These are phyloP conservation scores for Hyparrhenia diplandra DNA, from an alignment of 176 grass and related monocot species.

Conservation along the genomic window DNA sequence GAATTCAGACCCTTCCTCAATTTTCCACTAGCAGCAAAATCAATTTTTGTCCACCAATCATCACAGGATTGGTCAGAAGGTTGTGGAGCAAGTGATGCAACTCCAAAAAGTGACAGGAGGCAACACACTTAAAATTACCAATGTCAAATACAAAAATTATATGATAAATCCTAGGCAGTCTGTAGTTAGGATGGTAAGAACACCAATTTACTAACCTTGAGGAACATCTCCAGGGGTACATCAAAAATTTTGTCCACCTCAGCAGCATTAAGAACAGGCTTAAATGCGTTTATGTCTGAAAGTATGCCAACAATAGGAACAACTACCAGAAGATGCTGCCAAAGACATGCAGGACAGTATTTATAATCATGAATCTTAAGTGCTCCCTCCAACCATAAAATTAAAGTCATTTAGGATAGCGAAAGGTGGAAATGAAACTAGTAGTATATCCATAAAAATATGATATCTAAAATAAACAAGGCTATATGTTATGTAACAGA, in stretches of 20 bases:
- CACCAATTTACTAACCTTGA: constrained; percentile 45
- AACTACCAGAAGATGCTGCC: constrained; percentile 75
- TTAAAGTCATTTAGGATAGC: background rate
- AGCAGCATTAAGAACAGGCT: constrained; percentile 39
- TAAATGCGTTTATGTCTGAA: constrained; percentile 47
- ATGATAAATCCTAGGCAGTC: background rate
- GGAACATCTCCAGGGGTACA: constrained; percentile 73
- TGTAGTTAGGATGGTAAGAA: constrained; percentile 6
- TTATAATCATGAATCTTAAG: background rate
- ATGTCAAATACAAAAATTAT: background rate
- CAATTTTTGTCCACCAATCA: no score
- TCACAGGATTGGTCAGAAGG: no score
- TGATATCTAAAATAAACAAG: background rate
- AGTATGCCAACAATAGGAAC: constrained; percentile 62
- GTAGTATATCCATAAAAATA: background rate
- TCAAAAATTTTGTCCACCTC: constrained; percentile 64
- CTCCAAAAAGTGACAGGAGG: no score
- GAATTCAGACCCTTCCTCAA: no score
- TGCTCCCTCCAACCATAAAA: background rate
- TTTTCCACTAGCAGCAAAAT: no score
- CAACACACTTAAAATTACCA: background rate
- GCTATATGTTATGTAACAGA: background rate
- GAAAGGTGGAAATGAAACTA: background rate
- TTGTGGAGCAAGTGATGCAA: no score
- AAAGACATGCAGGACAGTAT: constrained; percentile 18